Evolutionary conservation across 2,329 filamentous ascomycete genomes (phyloP).

Genomic region (Sodiomyces alkalinus): DNA sequence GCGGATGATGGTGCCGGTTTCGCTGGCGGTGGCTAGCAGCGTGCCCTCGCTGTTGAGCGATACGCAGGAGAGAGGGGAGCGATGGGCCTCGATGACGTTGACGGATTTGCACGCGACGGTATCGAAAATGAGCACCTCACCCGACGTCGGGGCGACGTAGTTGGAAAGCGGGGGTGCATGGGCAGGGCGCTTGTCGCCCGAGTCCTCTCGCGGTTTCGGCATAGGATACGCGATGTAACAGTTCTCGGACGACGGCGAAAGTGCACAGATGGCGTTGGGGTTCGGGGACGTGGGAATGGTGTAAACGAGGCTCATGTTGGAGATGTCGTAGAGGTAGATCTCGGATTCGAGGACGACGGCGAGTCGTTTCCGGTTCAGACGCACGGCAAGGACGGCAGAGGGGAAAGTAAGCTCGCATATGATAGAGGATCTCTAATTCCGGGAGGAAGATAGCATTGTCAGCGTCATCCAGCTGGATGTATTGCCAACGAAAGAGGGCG

Average conservation of each 20-base stretch:
- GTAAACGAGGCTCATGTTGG: constrained; percentile 90
- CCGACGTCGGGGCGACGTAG: constrained; percentile 71
- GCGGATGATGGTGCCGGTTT: constrained; percentile 93
- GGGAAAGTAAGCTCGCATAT: constrained; percentile 99
- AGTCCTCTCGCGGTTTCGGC: constrained; percentile 53
- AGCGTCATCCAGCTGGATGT: too few relatives aligned
- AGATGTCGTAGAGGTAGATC: constrained; percentile 97
- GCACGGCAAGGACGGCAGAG: constrained; percentile 86
- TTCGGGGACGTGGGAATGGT: constrained; percentile 93
- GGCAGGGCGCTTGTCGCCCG: constrained; percentile 45
- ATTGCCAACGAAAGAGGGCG: constrained; percentile 1
- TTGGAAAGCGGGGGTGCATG: constrained; percentile 73
- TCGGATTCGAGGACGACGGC: constrained; percentile 90
- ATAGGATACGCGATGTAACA: constrained; percentile 92
- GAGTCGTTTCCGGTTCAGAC: constrained; percentile 84
- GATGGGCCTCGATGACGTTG: constrained; percentile 90
- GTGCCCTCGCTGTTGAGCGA: constrained; percentile 88
- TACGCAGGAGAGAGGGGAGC: constrained; percentile 78
- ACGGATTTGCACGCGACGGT: constrained; percentile 78
- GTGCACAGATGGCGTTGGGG: constrained; percentile 74
- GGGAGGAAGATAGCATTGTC: constrained; percentile 6
- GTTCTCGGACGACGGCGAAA: constrained; percentile 88
- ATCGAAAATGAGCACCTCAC: constrained; percentile 88
- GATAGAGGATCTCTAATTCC: constrained; percentile 54
- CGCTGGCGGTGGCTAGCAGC: constrained; percentile 81